Evolutionary conservation across 2,329 filamentous ascomycete genomes (phyloP).

Genomic region (Paraphaeosphaeria sporulosa): DNA sequence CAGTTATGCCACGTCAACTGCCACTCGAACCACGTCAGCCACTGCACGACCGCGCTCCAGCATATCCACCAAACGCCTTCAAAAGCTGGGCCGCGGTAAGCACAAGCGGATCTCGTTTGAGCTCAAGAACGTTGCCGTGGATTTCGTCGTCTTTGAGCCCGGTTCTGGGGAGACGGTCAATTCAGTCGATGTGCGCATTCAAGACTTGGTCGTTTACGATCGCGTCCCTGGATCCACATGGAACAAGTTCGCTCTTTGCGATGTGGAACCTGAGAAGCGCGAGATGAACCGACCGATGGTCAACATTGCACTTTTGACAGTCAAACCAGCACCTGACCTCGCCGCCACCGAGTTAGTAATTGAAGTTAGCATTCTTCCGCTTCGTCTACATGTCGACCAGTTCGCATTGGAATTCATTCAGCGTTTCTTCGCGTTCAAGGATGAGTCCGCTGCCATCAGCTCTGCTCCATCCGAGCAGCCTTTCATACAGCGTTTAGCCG

Average conservation of each 20-base stretch:
- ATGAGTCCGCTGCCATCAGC: constrained; percentile 66
- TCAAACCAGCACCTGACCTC: constrained; percentile 83
- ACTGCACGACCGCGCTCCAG: constrained; percentile 53
- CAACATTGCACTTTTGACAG: constrained; percentile 85
- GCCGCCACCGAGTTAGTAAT: constrained; percentile 90
- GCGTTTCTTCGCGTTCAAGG: constrained; percentile 97
- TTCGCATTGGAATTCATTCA: constrained; percentile 97
- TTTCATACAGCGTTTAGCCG: constrained; percentile 88
- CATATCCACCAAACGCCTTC: constrained; percentile 55
- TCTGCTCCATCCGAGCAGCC: constrained; percentile 73
- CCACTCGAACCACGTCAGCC: constrained; percentile 43
- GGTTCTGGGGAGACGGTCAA: constrained; percentile 82
- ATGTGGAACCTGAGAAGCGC: constrained; percentile 83
- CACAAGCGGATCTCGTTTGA: constrained; percentile 97
- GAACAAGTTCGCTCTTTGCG: constrained; percentile 97
- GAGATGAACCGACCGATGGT: constrained; percentile 90
- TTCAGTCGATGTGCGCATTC: constrained; percentile 83
- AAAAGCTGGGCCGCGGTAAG: constrained; percentile 84
- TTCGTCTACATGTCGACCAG: constrained; percentile 94
- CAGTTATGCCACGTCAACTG: constrained; percentile 76
- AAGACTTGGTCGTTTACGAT: constrained; percentile 89
- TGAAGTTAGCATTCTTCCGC: constrained; percentile 77
- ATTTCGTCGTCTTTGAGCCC: constrained; percentile 81
- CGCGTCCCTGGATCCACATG: constrained; percentile 95
- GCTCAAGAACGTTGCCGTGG: constrained; percentile 81